Percentiles rank a stretch among this genome's conserved stretches.
phyloP scores from a whole-genome alignment of 768 basidiomycete genomes.

The Daedalea quercina region DNA sequence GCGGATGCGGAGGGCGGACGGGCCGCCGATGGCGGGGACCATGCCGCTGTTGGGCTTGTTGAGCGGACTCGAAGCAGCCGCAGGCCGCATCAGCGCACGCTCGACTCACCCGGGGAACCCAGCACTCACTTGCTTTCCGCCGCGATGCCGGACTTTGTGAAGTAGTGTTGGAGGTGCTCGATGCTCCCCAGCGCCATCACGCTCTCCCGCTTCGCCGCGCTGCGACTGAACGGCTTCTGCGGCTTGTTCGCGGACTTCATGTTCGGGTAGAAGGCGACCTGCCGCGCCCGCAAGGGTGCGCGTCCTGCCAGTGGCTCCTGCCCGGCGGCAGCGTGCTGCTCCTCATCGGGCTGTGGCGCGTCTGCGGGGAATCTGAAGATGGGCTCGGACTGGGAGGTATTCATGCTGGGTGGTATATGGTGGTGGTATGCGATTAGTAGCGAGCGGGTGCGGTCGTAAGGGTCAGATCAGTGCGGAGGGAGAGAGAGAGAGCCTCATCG shows the following conservation, averaged over 20 bases:
- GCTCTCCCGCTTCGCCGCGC: constrained; percentile 88
- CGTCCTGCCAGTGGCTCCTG: neutral
- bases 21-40: constrained; percentile 72
- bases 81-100: constrained; percentile 12
- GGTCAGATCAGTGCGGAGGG: neutral
- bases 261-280: constrained; percentile 76
- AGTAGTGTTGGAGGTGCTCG: constrained; percentile 92
- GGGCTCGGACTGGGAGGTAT: constrained; percentile 1
- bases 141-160: constrained; percentile 79
- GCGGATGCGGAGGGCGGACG: constrained; percentile 19
- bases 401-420: constrained; percentile 3
- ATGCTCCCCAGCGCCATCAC: constrained; percentile 96
- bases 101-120: constrained; percentile 3
- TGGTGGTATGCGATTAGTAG: neutral
- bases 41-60: constrained; percentile 54
- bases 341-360: neutral
- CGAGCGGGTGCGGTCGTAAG: neutral
- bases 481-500: too few relatives aligned
- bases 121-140: constrained; percentile 64
- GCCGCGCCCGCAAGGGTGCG: constrained; percentile 35
- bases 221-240: constrained; percentile 81
- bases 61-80: constrained; percentile 25
- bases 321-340: neutral
- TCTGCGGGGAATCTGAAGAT: neutral
- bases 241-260: constrained; percentile 64